These are phyloP conservation scores for Fennellomyces sp. DNA, from an alignment of 371 early-diverging fungal species.

Conservation along the genomic window DNA sequence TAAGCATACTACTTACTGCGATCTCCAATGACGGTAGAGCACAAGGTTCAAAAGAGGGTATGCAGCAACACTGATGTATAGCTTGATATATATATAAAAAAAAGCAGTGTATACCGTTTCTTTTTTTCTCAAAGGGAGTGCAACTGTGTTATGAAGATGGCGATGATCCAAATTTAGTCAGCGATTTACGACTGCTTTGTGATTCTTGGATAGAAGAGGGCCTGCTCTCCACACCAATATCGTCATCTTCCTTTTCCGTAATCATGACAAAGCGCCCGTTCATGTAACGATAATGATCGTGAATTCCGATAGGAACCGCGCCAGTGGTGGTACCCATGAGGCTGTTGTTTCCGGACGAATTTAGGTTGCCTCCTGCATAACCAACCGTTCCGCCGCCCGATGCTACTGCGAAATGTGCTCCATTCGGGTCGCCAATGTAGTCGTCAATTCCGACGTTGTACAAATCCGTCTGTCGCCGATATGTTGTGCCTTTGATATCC, in stretches of 20 bases:
- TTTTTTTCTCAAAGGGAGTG: no score
- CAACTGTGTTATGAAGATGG: not conserved
- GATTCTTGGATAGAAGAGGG: slow-evolving; percentile 19
- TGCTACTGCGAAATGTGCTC: not conserved
- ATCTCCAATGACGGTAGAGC: no score
- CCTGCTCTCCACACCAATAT: slow-evolving; percentile 13
- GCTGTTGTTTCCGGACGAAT: not conserved
- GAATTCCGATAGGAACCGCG: slow-evolving; percentile 9
- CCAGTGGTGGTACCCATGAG: slow-evolving; percentile 6
- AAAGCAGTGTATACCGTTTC: no score
- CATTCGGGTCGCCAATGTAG: slow-evolving; percentile 2
- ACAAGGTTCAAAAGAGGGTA: no score
- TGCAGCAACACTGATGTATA: no score
- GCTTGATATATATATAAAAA: not conserved
- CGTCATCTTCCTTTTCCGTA: slow-evolving; percentile 17
- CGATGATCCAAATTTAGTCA: slow-evolving; percentile 13
- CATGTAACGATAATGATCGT: slow-evolving; percentile 19
- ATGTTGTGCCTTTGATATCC: not conserved
- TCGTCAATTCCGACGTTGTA: slow-evolving; percentile 17
- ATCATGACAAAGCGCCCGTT: slow-evolving; percentile 21
- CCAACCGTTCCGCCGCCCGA: slow-evolving; percentile 12
- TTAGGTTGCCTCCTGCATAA: slow-evolving; percentile 5
- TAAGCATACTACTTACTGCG: no score
- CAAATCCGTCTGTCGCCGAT: slow-evolving; percentile 7
- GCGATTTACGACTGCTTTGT: slow-evolving; percentile 20